phyloP scores from a whole-genome alignment of 768 basidiomycete species.

The Fibroporia radiculosa region DNA sequence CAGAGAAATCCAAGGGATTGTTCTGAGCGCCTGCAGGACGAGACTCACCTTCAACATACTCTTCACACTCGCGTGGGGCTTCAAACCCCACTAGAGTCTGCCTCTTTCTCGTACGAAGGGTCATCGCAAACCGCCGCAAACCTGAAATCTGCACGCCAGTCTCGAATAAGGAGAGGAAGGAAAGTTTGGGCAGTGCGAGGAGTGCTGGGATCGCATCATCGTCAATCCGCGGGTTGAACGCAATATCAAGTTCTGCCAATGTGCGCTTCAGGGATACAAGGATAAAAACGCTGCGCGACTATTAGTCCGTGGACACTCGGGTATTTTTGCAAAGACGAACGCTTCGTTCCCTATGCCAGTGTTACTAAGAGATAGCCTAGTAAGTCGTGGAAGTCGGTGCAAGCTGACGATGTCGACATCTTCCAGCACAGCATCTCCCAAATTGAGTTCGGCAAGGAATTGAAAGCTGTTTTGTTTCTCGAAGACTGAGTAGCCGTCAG shows the following conservation, averaged over 20 bases:
- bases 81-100: conserved; percentile 26
- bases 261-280: conserved; percentile 48
- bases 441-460: conserved; percentile 41
- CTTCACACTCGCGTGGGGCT: conserved; percentile 44
- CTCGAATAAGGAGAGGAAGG: conserved; percentile 42
- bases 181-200: conserved; percentile 37
- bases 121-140: conserved; percentile 39
- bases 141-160: conserved; percentile 53
- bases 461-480: conserved; percentile 43
- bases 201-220: conserved; percentile 53
- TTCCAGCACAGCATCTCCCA: conserved; percentile 35
- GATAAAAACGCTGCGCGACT: conserved; percentile 42
- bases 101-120: conserved; percentile 30
- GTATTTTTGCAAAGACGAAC: conserved; percentile 26
- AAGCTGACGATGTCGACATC: conserved; percentile 45
- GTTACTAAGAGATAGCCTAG: conserved; percentile 38
- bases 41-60: conserved; percentile 45
- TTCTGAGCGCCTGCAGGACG: no score
- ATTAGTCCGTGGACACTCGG: background rate
- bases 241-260: conserved; percentile 43
- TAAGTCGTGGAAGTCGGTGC: conserved; percentile 45
- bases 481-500: conserved; percentile 32
- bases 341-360: conserved; percentile 57
- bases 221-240: conserved; percentile 43
- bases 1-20: no score